Conservation (phyloP, 2,329 filamentous ascomycete genomes). For the Sporothrix euskadiensis region DNA sequence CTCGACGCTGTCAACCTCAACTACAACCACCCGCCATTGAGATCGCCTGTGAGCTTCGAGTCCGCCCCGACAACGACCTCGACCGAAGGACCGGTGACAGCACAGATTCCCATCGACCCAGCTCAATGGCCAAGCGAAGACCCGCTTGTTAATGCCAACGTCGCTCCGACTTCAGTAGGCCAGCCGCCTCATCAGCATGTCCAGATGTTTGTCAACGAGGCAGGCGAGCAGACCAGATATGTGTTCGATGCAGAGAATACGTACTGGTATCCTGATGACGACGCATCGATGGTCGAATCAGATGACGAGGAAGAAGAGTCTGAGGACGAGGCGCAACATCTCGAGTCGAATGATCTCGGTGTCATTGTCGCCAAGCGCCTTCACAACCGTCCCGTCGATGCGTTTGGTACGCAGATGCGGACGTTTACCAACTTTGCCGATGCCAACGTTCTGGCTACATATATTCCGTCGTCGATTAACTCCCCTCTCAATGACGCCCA, state of each 20-base stretch:
- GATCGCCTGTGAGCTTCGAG: conserved; percentile 4
- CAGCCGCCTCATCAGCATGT: background rate
- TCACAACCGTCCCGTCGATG: conserved; percentile 41
- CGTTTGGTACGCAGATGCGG: conserved; percentile 50
- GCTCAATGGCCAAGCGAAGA: conserved; percentile 11
- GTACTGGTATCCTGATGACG: conserved; percentile 58
- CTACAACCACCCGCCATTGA: background rate
- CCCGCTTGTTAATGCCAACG: background rate
- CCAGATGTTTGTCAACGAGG: background rate
- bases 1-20: background rate
- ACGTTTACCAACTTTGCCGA: conserved; percentile 53
- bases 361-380: conserved; percentile 43
- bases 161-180: background rate
- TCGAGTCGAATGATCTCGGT: conserved; percentile 45
- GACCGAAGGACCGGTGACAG: background rate
- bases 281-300: conserved; percentile 62
- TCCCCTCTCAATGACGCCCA: conserved; percentile 78
- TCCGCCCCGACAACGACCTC: background rate
- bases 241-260: conserved; percentile 39
- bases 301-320: conserved; percentile 56
- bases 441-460: conserved; percentile 60
- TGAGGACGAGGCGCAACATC: conserved; percentile 41
- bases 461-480: conserved; percentile 63
- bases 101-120: background rate
- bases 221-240: background rate